Conservation (phyloP, 2,329 filamentous ascomycete genomes). For the Hawksworthiomyces lignivorus region DNA sequence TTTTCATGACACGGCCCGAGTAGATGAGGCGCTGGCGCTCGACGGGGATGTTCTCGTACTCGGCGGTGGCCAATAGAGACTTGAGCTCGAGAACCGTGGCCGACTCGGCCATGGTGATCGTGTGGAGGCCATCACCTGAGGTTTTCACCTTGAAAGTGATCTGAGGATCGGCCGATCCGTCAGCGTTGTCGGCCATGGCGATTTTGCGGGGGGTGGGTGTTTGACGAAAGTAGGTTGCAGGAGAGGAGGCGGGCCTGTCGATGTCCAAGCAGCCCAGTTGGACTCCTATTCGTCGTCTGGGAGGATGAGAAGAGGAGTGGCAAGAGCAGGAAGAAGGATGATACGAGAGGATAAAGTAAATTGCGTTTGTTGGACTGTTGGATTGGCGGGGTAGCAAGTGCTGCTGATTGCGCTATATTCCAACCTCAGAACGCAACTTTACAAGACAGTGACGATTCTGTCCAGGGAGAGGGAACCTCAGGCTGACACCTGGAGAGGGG, state of each 20-base stretch:
- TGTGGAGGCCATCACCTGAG: conserved; percentile 72
- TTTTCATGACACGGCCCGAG: conserved; percentile 93
- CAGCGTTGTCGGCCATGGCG: conserved; percentile 57
- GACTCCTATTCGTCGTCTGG: no score
- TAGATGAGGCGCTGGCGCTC: conserved; percentile 95
- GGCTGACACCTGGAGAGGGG: no score
- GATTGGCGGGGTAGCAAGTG: no score
- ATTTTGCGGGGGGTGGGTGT: not conserved
- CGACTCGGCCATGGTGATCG: conserved; percentile 68
- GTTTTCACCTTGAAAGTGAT: conserved; percentile 97
- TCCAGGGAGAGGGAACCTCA: no score
- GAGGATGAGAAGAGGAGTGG: no score
- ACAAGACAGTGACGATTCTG: no score
- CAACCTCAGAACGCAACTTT: no score
- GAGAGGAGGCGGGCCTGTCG: not conserved
- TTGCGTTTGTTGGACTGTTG: no score
- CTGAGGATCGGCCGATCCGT: conserved; percentile 58
- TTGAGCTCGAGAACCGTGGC: conserved; percentile 83
- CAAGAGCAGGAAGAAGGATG: no score
- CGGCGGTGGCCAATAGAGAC: conserved; percentile 70
- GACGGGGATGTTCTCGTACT: conserved; percentile 78
- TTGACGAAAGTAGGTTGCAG: not conserved
- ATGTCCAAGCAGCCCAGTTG: no score
- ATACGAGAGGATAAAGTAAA: no score
- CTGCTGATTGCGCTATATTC: no score